Evolutionary conservation across 495 filamentous ascomycete genomes (phyloP), one percentile per base, ranked within the genome.

Genomic region (Penicillium daleae): DNA sequence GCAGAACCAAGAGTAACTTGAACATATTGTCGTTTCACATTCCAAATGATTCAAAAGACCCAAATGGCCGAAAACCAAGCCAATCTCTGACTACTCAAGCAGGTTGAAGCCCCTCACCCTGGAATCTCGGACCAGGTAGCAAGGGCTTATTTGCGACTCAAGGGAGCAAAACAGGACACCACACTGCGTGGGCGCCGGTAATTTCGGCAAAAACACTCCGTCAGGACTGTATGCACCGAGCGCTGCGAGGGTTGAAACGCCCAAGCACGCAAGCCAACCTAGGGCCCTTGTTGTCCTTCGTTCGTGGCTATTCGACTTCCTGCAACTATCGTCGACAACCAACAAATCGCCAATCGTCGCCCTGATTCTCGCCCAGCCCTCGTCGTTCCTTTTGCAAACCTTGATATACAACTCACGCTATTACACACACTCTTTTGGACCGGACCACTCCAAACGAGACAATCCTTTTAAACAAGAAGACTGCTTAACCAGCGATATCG

Each of bases 331-430:
- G 33, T 61, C 68, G 57, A 65, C 67, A 57, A 26, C 31, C 22
- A 13, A 22, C 29, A 35, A 27, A 17, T 17, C 40, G 53, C 63
- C 15, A 31, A 19, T 49, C 51, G 46, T 60, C 61, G 51, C 48
- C 48, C 52, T 56, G 63, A 59, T 58, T 27, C n/a, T 35, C 32
- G 60, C 48, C 65, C 59, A 66, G 61, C 65, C 63, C 70, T 54
- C 54, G 63, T 68, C 70, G 50, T 63, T 69, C 68, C 12, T 73
- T 71, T 12, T 37, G 50, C 53, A 19, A 15, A 32, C 12, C 3
- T 56, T 13, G 2, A 13, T 37, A 40, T 37, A 56, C 42, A 53
- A 5, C 35, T 21, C 24, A 63, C 63, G 33, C 57, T 39, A 39
- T 10, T 33, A 57, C 56, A 19, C 27, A 56, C 66, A 42, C 58